Evolutionary conservation across 2,329 filamentous ascomycete genomes (phyloP).

Genomic region (Pestalotiopsis sp.): DNA sequence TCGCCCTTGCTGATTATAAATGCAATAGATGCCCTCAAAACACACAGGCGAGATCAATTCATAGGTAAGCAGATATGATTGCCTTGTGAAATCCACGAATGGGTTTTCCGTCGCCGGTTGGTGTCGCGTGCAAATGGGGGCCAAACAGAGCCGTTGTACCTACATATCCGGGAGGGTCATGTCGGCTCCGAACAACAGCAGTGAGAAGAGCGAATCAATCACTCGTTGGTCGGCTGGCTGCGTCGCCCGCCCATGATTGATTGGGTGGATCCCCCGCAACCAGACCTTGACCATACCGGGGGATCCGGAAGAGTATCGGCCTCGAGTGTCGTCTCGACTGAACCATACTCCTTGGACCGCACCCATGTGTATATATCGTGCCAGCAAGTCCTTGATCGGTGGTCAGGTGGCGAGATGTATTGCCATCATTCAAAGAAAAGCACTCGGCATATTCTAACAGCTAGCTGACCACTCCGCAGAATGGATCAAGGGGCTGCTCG

Average conservation of each 20-base stretch:
- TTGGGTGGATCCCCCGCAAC: background rate
- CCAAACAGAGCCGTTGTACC: background rate
- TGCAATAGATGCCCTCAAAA: constrained; percentile 65
- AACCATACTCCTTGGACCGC: too few species aligned
- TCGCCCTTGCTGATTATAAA: background rate
- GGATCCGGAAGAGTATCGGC: constrained; percentile 5
- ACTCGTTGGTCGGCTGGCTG: background rate
- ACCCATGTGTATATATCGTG: background rate
- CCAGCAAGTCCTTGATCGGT: background rate
- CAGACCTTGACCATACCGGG: background rate
- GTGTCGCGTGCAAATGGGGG: background rate
- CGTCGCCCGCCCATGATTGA: background rate
- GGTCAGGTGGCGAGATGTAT: background rate
- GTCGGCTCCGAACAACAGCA: background rate
- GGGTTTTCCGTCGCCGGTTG: background rate
- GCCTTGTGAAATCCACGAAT: background rate
- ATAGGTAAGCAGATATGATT: constrained; percentile 57
- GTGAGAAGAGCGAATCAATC: background rate
- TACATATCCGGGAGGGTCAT: background rate
- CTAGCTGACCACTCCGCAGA: constrained; percentile 48
- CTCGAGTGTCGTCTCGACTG: background rate
- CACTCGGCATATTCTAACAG: constrained; percentile 7
- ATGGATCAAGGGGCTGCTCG: constrained; percentile 95
- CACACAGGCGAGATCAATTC: constrained; percentile 88
- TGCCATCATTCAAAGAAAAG: background rate